Conservation (phyloP, 495 filamentous ascomycete genomes). For the Daldinia bambusicola region DNA sequence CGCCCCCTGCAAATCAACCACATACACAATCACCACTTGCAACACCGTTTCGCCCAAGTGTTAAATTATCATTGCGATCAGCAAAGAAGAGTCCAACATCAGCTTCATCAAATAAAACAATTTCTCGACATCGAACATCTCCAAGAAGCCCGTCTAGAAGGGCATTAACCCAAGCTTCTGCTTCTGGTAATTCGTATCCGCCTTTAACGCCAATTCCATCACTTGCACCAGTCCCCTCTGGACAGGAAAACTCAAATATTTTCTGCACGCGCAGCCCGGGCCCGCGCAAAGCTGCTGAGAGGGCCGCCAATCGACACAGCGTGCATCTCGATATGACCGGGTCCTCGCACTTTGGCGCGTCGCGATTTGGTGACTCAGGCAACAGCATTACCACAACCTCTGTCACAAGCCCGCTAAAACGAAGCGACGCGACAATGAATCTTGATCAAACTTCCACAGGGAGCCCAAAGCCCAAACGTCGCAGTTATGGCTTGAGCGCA, state of each 20-base stretch:
- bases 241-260: conserved; percentile 67
- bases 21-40: conserved; percentile 48
- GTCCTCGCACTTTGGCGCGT: conserved; percentile 58
- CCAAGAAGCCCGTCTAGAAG: conserved; percentile 81
- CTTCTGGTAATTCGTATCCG: conserved; percentile 74
- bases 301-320: conserved; percentile 55
- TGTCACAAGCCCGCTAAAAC: conserved; percentile 87
- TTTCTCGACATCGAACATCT: conserved; percentile 65
- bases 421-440: conserved; percentile 90
- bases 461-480: conserved; percentile 86
- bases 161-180: conserved; percentile 73
- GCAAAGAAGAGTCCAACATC: conserved; percentile 53
- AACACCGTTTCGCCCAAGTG: conserved; percentile 56
- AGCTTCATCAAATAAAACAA: conserved; percentile 56
- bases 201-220: conserved; percentile 57
- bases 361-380: conserved; percentile 56
- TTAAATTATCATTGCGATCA: conserved; percentile 65
- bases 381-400: conserved; percentile 54
- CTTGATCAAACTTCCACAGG: conserved; percentile 79
- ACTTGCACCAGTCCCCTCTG: conserved; percentile 43
- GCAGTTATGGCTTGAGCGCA: conserved; percentile 76
- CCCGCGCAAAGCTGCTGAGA: conserved; percentile 57
- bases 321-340: conserved; percentile 61
- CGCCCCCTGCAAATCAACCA: conserved; percentile 42
- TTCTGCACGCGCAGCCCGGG: conserved; percentile 52